Conservation (phyloP, 176 grass and related monocot genomes). For the Avena insularis region DNA sequence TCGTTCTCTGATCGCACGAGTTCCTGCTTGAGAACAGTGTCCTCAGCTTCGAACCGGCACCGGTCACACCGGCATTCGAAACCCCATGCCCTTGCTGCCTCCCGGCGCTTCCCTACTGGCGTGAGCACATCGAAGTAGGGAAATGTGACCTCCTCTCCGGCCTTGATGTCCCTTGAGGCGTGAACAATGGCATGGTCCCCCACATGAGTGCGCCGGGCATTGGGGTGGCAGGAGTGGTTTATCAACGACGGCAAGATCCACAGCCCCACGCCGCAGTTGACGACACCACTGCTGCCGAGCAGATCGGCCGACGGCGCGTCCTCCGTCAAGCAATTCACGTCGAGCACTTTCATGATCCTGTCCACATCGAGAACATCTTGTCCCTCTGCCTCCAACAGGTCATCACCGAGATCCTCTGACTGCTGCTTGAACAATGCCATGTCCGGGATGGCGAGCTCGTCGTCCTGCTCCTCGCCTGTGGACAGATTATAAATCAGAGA, state of each 20-base stretch:
- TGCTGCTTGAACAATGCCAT: constrained; percentile 58
- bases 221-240: constrained; percentile 90
- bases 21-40: constrained; percentile 48
- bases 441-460: constrained; percentile 55
- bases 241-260: constrained; percentile 87
- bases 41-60: constrained; percentile 62
- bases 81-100: constrained; percentile 63
- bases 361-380: constrained; percentile 54
- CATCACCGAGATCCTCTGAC: constrained; percentile 1
- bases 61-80: constrained; percentile 85
- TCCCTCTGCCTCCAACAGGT: neutral
- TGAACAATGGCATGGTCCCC: constrained; percentile 73
- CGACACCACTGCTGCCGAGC: constrained; percentile 44
- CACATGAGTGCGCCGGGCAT: constrained; percentile 67
- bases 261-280: constrained; percentile 71
- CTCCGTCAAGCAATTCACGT: constrained; percentile 84
- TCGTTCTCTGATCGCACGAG: constrained; percentile 48
- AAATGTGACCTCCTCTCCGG: constrained; percentile 78
- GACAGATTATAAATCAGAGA: constrained; percentile 67
- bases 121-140: constrained; percentile 88
- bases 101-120: constrained; percentile 53
- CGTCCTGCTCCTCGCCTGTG: constrained; percentile 51
- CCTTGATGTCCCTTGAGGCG: constrained; percentile 85
- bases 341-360: constrained; percentile 75
- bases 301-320: constrained; percentile 58